Conservation (phyloP, 1,284 basidiomycete species). For the Cerioporus squamosus region DNA sequence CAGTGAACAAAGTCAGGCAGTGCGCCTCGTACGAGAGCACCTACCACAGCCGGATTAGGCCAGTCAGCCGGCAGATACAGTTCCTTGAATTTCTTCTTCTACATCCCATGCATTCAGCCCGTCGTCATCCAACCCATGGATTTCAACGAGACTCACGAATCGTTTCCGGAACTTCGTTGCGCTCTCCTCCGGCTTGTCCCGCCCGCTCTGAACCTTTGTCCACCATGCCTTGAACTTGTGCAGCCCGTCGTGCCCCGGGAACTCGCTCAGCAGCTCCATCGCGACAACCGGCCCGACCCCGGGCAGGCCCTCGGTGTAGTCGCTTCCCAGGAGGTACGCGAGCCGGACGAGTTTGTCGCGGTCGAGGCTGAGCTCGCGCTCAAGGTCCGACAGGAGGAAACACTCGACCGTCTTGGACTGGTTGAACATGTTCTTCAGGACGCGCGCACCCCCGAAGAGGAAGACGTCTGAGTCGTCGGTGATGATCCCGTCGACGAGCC, state of each 20-base stretch:
- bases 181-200: conserved; percentile 76
- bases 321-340: conserved; percentile 94
- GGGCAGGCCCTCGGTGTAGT: conserved; percentile 96
- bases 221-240: conserved; percentile 95
- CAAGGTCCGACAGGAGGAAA: conserved; percentile 85
- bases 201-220: conserved; percentile 90
- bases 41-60: conserved; percentile 89
- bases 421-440: conserved; percentile 99
- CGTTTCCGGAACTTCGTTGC: conserved; percentile 78
- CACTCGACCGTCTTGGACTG: conserved; percentile 98
- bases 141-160: conserved; percentile 72
- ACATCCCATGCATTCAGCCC: neutral
- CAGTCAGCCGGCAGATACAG: conserved; percentile 86
- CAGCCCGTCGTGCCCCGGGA: conserved; percentile 84
- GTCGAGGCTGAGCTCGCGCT: conserved; percentile 88
- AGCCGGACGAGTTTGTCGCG: conserved; percentile 87
- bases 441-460: conserved; percentile 91
- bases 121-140: no score
- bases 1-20: neutral
- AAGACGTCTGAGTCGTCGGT: conserved; percentile 99
- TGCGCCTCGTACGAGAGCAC: conserved; percentile 31
- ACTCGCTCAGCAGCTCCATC: conserved; percentile 93
- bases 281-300: conserved; percentile 96
- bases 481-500: conserved; percentile 96
- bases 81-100: conserved; percentile 91